Base-by-base conservation (phyloP, 2,329 filamentous ascomycete genomes). In the Colletotrichum orchidophilum region DNA sequence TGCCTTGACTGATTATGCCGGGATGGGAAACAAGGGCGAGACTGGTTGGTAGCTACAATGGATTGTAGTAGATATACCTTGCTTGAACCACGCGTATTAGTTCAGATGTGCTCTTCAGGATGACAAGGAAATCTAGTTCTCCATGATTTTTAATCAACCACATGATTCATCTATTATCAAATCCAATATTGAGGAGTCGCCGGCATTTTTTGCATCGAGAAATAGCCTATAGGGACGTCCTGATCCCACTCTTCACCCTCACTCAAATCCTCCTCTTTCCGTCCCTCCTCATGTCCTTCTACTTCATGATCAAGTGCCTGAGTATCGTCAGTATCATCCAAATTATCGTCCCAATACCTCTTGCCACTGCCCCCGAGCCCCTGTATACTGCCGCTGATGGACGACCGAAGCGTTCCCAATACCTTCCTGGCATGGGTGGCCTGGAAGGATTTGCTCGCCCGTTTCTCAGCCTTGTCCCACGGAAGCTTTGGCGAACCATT, bases 281-380 rank as follows among this genome's bases (percentile, higher is more conserved):
- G 13, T 54, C 4, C 42, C 13, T 29, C 27, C 27, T 65, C 42
- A 11, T 52, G 12, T 26, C 15, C 29, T 13, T 52, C 57, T 1
- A 12, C 29, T 12, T 57, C 27, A 15, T n/a, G 18, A 8, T 39
- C 12, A 9, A 46, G 49, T 21, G 27, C 26, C 5, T 35, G 35
- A 7, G 24, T 15, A 18, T 70, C 35, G 12, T 62, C 31, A 4
- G 3, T 18, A 5, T 49, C 33, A 11, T 60, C 33, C 21, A 7
- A 5, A 6, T 60, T 33, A 4, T 71, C 68, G n/a, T 62, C 57
- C 68, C 68, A 71, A 24, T 71, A 71, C n/a, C 39, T 67, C 31
- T 26, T 58, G 3, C n/a, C 15, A 46, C 52, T 49, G 3, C 26
- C n/a, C 7, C 35, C 3, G 7, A 52, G 29, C 39, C 26, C 35